phyloP scores from a whole-genome alignment of 23 red algal genomes.

The Chondrus crispus region DNA sequence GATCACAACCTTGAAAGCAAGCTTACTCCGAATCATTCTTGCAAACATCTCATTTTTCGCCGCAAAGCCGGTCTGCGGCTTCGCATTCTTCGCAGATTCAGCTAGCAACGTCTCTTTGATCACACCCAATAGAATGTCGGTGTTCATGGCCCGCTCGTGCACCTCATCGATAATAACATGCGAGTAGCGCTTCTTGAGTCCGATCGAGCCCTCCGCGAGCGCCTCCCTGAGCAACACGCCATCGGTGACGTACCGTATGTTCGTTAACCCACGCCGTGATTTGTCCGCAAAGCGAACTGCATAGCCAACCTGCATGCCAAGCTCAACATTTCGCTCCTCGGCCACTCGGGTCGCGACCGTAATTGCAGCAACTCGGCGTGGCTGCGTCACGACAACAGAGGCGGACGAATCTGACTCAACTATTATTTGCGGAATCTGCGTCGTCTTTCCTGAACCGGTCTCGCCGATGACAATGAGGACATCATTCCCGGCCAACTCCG shows the following conservation, averaged over 20 bases:
- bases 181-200: slow-evolving; percentile 54
- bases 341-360: slow-evolving; percentile 83
- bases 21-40: slow-evolving; percentile 20
- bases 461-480: slow-evolving; percentile 79
- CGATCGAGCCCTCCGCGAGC: slow-evolving; percentile 23
- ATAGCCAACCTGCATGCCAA: slow-evolving; percentile 87
- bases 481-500: slow-evolving; percentile 35
- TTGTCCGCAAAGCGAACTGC: slow-evolving; percentile 88
- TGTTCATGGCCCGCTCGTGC: slow-evolving; percentile 89
- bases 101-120: slow-evolving; percentile 52
- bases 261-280: slow-evolving; percentile 38
- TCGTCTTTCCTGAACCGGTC: slow-evolving; percentile 93
- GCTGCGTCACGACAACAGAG: slow-evolving; percentile 82
- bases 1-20: slow-evolving; percentile 80
- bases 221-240: slow-evolving; percentile 88
- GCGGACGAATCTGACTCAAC: slow-evolving; percentile 31
- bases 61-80: not conserved
- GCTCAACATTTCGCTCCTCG: slow-evolving; percentile 36
- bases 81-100: not conserved
- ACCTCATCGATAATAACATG: slow-evolving; percentile 93
- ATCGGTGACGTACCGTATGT: slow-evolving; percentile 86
- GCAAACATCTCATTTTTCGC: not conserved
- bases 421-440: slow-evolving; percentile 85
- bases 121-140: slow-evolving; percentile 85
- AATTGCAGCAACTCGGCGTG: slow-evolving; percentile 87